Conservation (phyloP, 352 stramenopile species). For the Phytophthora macrochlamydospora region DNA sequence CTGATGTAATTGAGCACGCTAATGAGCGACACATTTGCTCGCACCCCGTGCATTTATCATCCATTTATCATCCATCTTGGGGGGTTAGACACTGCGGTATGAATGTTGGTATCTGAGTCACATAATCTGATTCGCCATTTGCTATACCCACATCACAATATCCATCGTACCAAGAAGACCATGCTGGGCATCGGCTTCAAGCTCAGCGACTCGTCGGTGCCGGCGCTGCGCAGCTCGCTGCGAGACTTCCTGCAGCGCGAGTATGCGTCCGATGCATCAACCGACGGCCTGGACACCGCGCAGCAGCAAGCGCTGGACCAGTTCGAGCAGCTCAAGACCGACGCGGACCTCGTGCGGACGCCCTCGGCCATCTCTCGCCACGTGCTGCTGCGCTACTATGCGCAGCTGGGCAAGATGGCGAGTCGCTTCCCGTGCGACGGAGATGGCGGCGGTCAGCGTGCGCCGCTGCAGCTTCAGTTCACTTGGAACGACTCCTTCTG, state of each 20-base stretch:
- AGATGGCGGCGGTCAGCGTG: slow-evolving; percentile 5
- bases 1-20: too few relatives aligned
- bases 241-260: slow-evolving; percentile 70
- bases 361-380: slow-evolving; percentile 68
- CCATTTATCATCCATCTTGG: too few relatives aligned
- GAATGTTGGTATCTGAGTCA: too few relatives aligned
- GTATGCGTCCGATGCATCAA: slow-evolving; percentile 33
- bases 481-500: slow-evolving; percentile 93
- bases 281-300: slow-evolving; percentile 10
- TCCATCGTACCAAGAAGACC: neutral
- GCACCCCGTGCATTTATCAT: too few relatives aligned
- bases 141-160: too few relatives aligned
- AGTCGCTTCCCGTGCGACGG: slow-evolving; percentile 61
- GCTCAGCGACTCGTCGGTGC: slow-evolving; percentile 59
- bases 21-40: too few relatives aligned
- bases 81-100: too few relatives aligned
- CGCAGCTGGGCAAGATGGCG: slow-evolving; percentile 70
- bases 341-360: slow-evolving; percentile 76
- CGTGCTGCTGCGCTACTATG: slow-evolving; percentile 79
- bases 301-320: slow-evolving; percentile 48
- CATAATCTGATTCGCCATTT: too few relatives aligned
- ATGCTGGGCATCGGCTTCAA: slow-evolving; percentile 86
- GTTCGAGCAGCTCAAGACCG: slow-evolving; percentile 61
- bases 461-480: slow-evolving; percentile 68
- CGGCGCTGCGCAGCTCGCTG: slow-evolving; percentile 51